Conservation (phyloP, 2,329 filamentous ascomycete species). For the Fusarium sp. region DNA sequence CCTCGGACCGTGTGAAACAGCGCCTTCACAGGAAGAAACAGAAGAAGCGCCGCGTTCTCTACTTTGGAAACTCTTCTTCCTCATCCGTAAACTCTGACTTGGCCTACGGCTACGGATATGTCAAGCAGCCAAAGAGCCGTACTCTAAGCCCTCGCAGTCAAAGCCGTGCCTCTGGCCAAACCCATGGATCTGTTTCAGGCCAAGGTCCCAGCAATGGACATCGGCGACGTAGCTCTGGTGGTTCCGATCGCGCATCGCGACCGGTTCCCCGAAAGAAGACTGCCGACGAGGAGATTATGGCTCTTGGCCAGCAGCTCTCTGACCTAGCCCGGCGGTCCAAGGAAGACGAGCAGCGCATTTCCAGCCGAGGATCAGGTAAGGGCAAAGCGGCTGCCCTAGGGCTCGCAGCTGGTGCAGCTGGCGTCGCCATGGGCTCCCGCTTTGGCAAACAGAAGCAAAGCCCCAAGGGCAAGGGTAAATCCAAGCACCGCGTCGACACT, state of each 20-base stretch:
- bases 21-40: conserved; percentile 57
- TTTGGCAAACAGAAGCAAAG: conserved; percentile 54
- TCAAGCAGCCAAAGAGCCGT: conserved; percentile 57
- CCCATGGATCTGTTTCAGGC: conserved; percentile 25
- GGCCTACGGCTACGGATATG: conserved; percentile 74
- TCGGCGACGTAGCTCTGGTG: conserved; percentile 37
- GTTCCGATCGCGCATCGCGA: conserved; percentile 34
- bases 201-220: conserved; percentile 32
- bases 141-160: conserved; percentile 48
- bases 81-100: conserved; percentile 77
- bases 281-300: conserved; percentile 70
- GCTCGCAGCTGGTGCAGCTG: conserved; percentile 55
- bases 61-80: conserved; percentile 73
- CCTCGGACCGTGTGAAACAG: conserved; percentile 63
- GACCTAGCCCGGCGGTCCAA: conserved; percentile 66
- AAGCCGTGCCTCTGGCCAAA: conserved; percentile 39
- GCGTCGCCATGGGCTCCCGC: conserved; percentile 57
- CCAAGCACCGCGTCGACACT: conserved; percentile 56
- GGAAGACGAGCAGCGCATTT: conserved; percentile 61
- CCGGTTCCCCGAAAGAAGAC: conserved; percentile 52
- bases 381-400: conserved; percentile 42
- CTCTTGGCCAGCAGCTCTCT: conserved; percentile 67
- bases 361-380: conserved; percentile 50
- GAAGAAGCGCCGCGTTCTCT: conserved; percentile 67
- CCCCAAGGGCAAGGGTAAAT: conserved; percentile 57